Evolutionary conservation across 1,139 yeast genomes (phyloP), one percentile per base, ranked within the genome.

Genomic region (Blastobotrys buckinghamii): DNA sequence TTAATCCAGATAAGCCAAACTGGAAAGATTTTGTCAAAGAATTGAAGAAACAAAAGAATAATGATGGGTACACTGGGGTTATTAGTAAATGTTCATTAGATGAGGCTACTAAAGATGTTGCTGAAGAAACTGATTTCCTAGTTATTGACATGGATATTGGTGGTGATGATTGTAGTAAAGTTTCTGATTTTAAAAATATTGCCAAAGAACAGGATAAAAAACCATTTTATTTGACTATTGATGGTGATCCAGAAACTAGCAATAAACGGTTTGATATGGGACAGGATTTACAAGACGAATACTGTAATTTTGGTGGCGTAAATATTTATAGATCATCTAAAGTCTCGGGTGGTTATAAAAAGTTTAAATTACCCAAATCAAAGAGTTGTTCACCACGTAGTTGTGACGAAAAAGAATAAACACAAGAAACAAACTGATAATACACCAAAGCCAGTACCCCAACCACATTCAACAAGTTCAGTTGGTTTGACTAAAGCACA

Each of bases 21-120:
- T 41, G 44, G 44, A 9, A 8, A 10, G 17, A 26, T 19, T 29
- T 41, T 15, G 4, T 41, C 2, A 30, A 32, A 12, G 22, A 13
- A 9, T 9, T 41, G 4, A 29, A 30, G 26, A 19, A 17, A 7
- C 19, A 20, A 15, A 20, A 16, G 8, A 17, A 32, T 19, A 10
- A 41, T 9, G 29, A 41, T 27, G 26, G 34, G 6, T 41, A 29
- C 9, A 41, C 41, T 12, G 44, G 44, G n/a, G 15, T 41, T 12
- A 13, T 27, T 15, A 16, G n/a, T 39, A 17, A 15, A 10, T 15
- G 35, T 12, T 2, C 6, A 7, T n/a, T 13, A 22, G 16, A 27
- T 12, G 7, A 10, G 8, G 30, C 27, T 17, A 17, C 16, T 7
- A 8, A 38, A 38, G 16, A 38, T 13, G 29, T 26, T 17, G n/a